Conservation (phyloP, 257 asterid genomes). For the Lithospermum erythrorhizon region DNA sequence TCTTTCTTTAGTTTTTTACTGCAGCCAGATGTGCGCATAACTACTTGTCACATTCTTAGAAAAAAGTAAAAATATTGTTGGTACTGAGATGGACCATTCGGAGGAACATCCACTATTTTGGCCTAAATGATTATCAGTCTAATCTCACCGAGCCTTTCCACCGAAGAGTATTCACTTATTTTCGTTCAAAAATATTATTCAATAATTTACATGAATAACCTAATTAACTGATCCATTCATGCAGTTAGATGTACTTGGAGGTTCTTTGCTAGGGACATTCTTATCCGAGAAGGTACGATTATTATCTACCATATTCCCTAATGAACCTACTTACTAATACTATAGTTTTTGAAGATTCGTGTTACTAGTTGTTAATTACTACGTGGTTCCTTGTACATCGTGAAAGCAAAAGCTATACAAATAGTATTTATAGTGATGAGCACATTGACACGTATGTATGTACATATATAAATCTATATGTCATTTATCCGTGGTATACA, state of each 20-base stretch:
- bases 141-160: background rate
- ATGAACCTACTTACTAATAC: background rate
- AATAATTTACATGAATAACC: too few relatives aligned
- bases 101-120: too few relatives aligned
- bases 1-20: background rate
- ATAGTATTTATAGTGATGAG: too few relatives aligned
- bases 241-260: slow-evolving; percentile 97
- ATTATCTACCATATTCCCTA: slow-evolving; percentile 1
- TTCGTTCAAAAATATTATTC: background rate
- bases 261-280: slow-evolving; percentile 82
- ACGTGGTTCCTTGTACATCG: too few relatives aligned
- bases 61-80: background rate
- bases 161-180: background rate
- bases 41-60: too few relatives aligned
- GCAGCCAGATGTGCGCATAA: background rate
- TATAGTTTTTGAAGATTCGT: too few relatives aligned
- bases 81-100: too few relatives aligned
- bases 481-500: background rate
- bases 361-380: too few relatives aligned
- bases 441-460: too few relatives aligned
- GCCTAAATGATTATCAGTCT: too few relatives aligned
- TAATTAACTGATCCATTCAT: background rate
- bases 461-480: too few relatives aligned
- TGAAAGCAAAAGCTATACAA: too few relatives aligned
- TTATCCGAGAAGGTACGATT: slow-evolving; percentile 74